Evolutionary conservation across 2,329 filamentous ascomycete genomes (phyloP), one percentile per base, ranked within the genome.

Genomic region (Neophaeococcomyces aloes): DNA sequence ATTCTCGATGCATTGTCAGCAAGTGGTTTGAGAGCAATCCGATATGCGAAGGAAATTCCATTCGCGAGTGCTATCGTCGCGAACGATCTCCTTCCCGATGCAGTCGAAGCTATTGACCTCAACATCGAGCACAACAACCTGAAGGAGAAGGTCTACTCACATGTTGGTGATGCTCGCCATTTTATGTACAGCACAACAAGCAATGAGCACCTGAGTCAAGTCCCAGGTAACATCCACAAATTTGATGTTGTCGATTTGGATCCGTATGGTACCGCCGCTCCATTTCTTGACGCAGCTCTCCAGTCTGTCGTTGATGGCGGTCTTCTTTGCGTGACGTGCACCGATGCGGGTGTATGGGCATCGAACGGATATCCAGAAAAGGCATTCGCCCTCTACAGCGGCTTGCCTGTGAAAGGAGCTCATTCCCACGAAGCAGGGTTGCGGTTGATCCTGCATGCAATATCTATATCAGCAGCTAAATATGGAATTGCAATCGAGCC

Each of bases 201-300:
- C 59, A 60, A 59, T 41, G 57, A 53, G 57, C 54, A 34, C 59
- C 65, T 42, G 53, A 62, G 34, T 62, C 41, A 33, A 18, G 33
- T 30, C 7, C 68, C 47, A 57, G 65, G 45, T 54, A 54, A 60
- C 45, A 48, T 61, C 27, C 53, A 78, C 57, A 79, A 75, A 56
- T 98, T 94, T 61, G 86, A 96, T 61, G 88, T 95, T 17, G 91
- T 98, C 51, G 91, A 98, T 60, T 74, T 98, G 23, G 91, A 98
- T 60, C 91, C 91, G 0, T 98, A 98, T 57, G 91, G 91, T 32
- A 93, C 86, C 0, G 91, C 89, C 1, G 86, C 85, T 7, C 84
- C 86, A 1, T 98, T 98, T 62, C 74, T 98, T 42, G 91, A 98
- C 59, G 80, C 86, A 1, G 87, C 91, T 1, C 71, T 98, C 7